These are phyloP conservation scores for Pseudocercospora eumusae DNA, from an alignment of 2,329 filamentous ascomycete species.

Conservation along the genomic window DNA sequence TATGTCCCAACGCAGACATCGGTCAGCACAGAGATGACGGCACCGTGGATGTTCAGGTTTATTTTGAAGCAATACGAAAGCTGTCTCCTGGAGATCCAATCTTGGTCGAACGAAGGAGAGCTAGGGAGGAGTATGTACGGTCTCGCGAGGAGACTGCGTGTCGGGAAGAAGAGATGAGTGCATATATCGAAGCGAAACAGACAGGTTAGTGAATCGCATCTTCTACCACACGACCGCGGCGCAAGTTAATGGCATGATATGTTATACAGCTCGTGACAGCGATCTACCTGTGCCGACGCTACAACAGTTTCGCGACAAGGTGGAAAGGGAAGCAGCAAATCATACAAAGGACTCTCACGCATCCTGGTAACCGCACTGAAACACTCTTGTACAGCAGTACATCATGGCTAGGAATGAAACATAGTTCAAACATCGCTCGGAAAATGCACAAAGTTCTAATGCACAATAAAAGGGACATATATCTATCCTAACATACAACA, in stretches of 20 bases:
- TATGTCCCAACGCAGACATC: constrained; percentile 15
- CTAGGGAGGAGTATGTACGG: neutral
- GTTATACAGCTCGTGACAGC: neutral
- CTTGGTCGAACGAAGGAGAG: neutral
- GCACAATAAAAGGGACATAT: neutral
- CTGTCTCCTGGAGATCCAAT: constrained; percentile 10
- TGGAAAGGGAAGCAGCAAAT: neutral
- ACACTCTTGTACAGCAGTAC: too few species aligned
- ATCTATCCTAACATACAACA: constrained; percentile 1
- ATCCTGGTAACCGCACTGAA: too few species aligned
- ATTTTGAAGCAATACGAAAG: constrained; percentile 8
- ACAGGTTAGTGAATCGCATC: neutral
- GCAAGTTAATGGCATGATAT: too few species aligned
- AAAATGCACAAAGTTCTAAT: neutral
- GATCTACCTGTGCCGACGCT: neutral
- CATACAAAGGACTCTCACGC: neutral
- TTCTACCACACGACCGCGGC: too few species aligned
- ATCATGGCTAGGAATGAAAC: too few species aligned
- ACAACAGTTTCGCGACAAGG: neutral
- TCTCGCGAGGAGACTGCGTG: neutral
- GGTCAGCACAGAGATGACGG: constrained; percentile 16
- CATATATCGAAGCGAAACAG: neutral
- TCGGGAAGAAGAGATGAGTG: neutral
- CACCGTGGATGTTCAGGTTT: constrained; percentile 5
- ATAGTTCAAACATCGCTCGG: neutral